phyloP scores from a whole-genome alignment of 768 basidiomycete genomes.

The Calocera cornea region DNA sequence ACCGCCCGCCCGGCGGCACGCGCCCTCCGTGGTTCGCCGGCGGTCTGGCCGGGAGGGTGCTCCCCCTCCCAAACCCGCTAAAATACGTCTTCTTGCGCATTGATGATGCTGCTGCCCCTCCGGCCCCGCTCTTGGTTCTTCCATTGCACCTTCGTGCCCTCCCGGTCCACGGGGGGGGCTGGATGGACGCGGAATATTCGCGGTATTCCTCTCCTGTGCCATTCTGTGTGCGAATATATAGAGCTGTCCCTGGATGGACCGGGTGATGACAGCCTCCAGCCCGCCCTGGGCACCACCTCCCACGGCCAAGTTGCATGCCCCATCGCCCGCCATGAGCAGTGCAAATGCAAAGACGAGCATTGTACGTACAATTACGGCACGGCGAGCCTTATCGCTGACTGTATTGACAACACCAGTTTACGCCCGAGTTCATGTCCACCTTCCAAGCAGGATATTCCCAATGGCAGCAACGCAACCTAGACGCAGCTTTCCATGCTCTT shows the following conservation, averaged over 20 bases:
- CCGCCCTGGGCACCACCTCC: background rate
- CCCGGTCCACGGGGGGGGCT: background rate
- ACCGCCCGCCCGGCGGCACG: background rate
- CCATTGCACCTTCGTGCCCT: background rate
- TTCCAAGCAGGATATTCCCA: background rate
- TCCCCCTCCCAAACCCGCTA: background rate
- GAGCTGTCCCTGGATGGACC: background rate
- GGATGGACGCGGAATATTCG: background rate
- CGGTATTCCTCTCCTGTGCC: background rate
- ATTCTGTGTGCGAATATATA: background rate
- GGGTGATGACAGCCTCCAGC: background rate
- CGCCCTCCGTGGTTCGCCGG: background rate
- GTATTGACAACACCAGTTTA: background rate
- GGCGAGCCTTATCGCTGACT: background rate
- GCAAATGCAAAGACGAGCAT: background rate
- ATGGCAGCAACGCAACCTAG: background rate
- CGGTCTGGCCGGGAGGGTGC: background rate
- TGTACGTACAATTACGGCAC: background rate
- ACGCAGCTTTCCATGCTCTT: background rate
- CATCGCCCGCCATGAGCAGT: background rate
- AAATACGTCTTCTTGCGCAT: background rate
- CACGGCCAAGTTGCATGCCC: background rate
- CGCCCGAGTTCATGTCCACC: constrained; percentile 1
- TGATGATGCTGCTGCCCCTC: background rate
- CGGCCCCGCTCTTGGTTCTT: background rate